phyloP scores from a whole-genome alignment of 371 early-diverging fungal species.

The Vairimorpha necatrix region DNA sequence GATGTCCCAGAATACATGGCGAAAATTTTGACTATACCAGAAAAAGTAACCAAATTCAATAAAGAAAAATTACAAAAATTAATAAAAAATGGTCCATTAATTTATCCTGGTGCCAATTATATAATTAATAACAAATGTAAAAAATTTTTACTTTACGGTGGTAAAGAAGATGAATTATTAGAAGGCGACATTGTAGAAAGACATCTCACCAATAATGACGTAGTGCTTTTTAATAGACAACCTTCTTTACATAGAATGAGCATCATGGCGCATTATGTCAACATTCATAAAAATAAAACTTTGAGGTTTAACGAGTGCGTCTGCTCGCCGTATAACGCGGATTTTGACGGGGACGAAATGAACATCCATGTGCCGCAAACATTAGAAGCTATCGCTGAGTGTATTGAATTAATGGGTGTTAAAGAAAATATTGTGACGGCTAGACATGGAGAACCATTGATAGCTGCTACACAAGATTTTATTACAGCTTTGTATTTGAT shows the following conservation, averaged over 20 bases:
- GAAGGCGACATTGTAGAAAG: slow-evolving; percentile 91
- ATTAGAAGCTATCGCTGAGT: slow-evolving; percentile 92
- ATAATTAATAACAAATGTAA: slow-evolving; percentile 68
- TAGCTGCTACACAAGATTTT: slow-evolving; percentile 98
- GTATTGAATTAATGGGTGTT: slow-evolving; percentile 86
- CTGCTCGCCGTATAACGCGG: slow-evolving; percentile 96
- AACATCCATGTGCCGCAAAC: slow-evolving; percentile 98
- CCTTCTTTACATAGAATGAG: slow-evolving; percentile 94
- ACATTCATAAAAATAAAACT: slow-evolving; percentile 88
- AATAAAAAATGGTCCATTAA: slow-evolving; percentile 74
- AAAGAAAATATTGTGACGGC: slow-evolving; percentile 92
- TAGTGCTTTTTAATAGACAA: slow-evolving; percentile 98
- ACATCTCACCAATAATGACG: slow-evolving; percentile 86
- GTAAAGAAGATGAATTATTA: slow-evolving; percentile 71
- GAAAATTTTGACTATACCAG: slow-evolving; percentile 87
- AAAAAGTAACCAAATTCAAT: slow-evolving; percentile 81
- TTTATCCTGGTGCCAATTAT: slow-evolving; percentile 90
- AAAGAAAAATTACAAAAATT: slow-evolving; percentile 72
- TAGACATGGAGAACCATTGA: slow-evolving; percentile 89
- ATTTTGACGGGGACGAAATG: slow-evolving; percentile 99
- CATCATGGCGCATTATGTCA: slow-evolving; percentile 90
- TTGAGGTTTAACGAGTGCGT: slow-evolving; percentile 98
- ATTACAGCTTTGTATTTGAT: slow-evolving; percentile 87
- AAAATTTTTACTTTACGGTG: slow-evolving; percentile 71
- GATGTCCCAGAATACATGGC: slow-evolving; percentile 92